Base-by-base conservation (phyloP, 768 basidiomycete genomes). In the Sporobolomyces phaffii region DNA sequence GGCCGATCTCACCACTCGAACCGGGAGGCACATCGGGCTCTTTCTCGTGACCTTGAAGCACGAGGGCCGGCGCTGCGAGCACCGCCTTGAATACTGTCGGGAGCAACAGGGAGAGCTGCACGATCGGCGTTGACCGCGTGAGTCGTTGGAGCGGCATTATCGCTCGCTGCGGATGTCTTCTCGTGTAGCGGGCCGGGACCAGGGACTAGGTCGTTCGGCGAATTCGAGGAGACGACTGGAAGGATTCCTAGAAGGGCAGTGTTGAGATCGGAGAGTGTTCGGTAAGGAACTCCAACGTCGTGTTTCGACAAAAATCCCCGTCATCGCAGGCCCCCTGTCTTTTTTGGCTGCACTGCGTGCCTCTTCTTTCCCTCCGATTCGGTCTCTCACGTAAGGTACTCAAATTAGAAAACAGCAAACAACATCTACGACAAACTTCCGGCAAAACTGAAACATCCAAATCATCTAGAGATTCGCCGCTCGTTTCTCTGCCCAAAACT, bases 401-500 rank as follows among this genome's bases (percentile, higher is more conserved):
- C n/a, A n/a, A n/a, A n/a, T n/a, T n/a, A n/a, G n/a, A n/a, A n/a
- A n/a, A 38, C 10, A 38, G 10, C 38, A 17, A 9, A 38, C 38
- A 38, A 38, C 9, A 17, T 38, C 10, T 9, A 38, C 38, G 17
- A 38, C 38, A 38, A 38, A 38, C 17, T 9, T 17, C 10, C 9
- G 38, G 10, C 10, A 17, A 38, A 9, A 9, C 10, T 9, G 38
- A 38, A 38, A 38, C 10, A 38, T 22, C 28, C 14, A 51, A 31
- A 28, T 28, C 24, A 56, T 3, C 26, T 43, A 45, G 14, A 44
- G 56, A 33, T 45, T 58, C 29, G 56, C 44, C 10, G 18, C 6
- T 18, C 65, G 52, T 31, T 67, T 57, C 11, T 67, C 65, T 5
- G 53, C 47, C 65, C 65, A 67, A 20, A 67, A 67, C 8, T 67